Evolutionary conservation across 352 stramenopile genomes (phyloP), one percentile per base, ranked within the genome.

Genomic region (Pythium rishiriense): DNA sequence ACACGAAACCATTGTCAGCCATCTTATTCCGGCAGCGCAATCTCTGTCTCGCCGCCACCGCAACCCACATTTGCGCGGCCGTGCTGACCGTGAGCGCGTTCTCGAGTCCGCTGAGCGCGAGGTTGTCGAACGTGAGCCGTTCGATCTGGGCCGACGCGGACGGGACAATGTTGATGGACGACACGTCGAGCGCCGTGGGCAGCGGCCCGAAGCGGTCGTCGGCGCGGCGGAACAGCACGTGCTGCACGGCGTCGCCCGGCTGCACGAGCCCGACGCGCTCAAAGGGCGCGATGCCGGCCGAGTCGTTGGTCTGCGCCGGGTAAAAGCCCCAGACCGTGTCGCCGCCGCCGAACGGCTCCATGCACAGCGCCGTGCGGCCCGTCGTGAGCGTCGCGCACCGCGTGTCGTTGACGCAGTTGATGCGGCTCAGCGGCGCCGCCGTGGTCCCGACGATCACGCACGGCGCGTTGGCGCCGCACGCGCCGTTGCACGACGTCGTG

Each of bases 381-480:
- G 61, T 90, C n/a, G 73, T 85, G 42, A 92, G 71, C 54, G 78
- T 88, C 45, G 81, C 69, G 64, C 83, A 92, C 49, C 74, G 78
- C 55, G 73, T 83, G 64, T 92, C 76, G 70, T 87, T 90, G 45
- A 90, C 78, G 53, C 83, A 92, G 72, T 90, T 76, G 71, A 92
- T 89, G 43, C 60, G 52, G 56, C 83, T 86, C 19, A 66, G 57
- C 25, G 78, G 82, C 24, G 81, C 83, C 58, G 83, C 69, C 43
- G 56, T 48, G 29, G 56, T 55, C 3, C 83, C 83, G 26, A 92
- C 71, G 31, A 92, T 65, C 21, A 90, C 79, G 53, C 83, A 92
- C 10, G 79, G 75, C n/a, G 74, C 65, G 69, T 81, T 81, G 46
- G 60, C 68, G 65, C 74, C 77, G 59, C 83, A 92, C 42, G 72